These are phyloP conservation scores for Crithidia thermophila DNA, from an alignment of 208 protist genomes.

Conservation along the genomic window DNA sequence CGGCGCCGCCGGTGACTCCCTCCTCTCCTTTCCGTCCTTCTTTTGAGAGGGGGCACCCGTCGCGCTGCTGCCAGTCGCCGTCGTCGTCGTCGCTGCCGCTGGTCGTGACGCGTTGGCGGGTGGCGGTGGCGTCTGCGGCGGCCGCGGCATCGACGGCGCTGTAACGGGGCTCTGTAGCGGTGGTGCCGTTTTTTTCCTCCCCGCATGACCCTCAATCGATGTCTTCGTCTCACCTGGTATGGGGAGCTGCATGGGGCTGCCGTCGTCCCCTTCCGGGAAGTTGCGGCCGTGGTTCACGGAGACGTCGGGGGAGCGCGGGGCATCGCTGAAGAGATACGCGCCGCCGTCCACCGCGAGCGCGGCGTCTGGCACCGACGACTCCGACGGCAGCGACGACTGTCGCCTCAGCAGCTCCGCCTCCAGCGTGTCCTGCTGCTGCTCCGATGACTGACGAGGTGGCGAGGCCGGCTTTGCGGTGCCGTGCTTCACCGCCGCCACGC, in stretches of 20 bases:
- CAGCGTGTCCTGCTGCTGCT: no score
- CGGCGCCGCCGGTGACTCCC: no score
- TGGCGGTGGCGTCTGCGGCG: constrained; percentile 1
- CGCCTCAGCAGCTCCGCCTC: no score
- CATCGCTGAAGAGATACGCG: background rate
- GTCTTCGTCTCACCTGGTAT: no score
- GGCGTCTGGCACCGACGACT: no score
- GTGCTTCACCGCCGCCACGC: background rate
- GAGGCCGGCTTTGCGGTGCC: background rate
- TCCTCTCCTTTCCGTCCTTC: no score
- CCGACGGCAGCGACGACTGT: background rate
- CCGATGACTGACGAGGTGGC: no score
- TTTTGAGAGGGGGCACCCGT: background rate
- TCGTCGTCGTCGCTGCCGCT: background rate
- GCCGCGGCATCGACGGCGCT: background rate
- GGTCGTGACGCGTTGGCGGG: background rate
- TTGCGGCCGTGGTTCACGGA: constrained; percentile 6
- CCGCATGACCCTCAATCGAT: no score
- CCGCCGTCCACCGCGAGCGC: background rate
- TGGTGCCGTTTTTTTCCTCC: background rate
- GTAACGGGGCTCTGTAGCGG: background rate
- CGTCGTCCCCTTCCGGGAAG: constrained; percentile 9
- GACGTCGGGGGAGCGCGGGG: background rate
- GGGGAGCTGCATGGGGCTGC: background rate
- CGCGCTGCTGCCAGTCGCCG: background rate